phyloP scores from a whole-genome alignment of 768 basidiomycete species.

The Zangia roseola region DNA sequence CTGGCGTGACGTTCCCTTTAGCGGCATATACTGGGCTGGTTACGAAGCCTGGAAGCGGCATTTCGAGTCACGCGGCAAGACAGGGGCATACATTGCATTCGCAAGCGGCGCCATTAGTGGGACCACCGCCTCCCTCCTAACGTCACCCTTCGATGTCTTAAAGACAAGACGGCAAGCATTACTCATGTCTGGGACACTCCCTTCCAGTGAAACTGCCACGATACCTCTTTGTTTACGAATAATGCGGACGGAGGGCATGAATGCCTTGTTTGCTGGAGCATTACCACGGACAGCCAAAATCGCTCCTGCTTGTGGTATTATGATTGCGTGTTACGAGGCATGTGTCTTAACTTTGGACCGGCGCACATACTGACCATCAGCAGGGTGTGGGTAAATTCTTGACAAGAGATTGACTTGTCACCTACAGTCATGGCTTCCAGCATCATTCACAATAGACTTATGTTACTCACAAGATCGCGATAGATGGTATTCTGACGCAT shows the following conservation, averaged over 20 bases:
- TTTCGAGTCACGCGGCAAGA: slow-evolving; percentile 51
- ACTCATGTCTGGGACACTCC: slow-evolving; percentile 55
- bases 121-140: slow-evolving; percentile 79
- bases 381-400: slow-evolving; percentile 63
- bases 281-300: slow-evolving; percentile 91
- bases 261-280: slow-evolving; percentile 81
- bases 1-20: slow-evolving; percentile 98
- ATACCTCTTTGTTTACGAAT: slow-evolving; percentile 69
- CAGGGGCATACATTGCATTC: slow-evolving; percentile 74
- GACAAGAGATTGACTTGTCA: slow-evolving; percentile 25
- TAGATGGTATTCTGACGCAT: slow-evolving; percentile 18
- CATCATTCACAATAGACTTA: slow-evolving; percentile 32
- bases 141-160: slow-evolving; percentile 94
- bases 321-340: slow-evolving; percentile 96
- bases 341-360: slow-evolving; percentile 12
- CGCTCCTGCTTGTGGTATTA: slow-evolving; percentile 96
- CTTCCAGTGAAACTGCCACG: slow-evolving; percentile 44
- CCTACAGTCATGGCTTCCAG: neutral
- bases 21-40: slow-evolving; percentile 94
- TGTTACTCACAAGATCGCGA: slow-evolving; percentile 19
- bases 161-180: slow-evolving; percentile 92
- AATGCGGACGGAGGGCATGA: slow-evolving; percentile 71
- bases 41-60: slow-evolving; percentile 81
- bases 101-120: slow-evolving; percentile 90
- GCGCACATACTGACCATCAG: slow-evolving; percentile 13